A percentile compares a stretch with the other conserved stretches of the same genome.
Evolutionary conservation across 441 rosid species (phyloP).

Genomic region (Cnidoscolus chayamansa): DNA sequence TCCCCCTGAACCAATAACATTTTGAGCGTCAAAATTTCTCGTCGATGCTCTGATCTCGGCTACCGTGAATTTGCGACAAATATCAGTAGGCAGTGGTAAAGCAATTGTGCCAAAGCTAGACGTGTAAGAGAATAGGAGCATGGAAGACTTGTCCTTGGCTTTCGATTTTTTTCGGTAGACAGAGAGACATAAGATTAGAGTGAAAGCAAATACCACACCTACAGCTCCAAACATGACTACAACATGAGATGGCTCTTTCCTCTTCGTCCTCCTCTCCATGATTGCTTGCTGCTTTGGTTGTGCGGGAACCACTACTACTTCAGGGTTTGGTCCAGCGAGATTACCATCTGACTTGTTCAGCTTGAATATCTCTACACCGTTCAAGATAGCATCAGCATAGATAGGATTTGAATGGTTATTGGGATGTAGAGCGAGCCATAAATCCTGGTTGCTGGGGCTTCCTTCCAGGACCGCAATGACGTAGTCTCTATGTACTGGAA

Average conservation of each 20-base stretch:
- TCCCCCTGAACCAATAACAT: slow-evolving; percentile 31
- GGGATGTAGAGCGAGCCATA: slow-evolving; percentile 17
- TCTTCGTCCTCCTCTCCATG: background rate
- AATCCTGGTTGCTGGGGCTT: slow-evolving; percentile 1
- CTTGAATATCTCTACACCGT: slow-evolving; percentile 28
- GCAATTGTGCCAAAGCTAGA: background rate
- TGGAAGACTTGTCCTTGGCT: slow-evolving; percentile 7
- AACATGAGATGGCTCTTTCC: background rate
- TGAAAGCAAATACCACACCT: background rate
- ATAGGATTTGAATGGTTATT: background rate
- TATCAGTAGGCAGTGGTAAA: slow-evolving; percentile 9
- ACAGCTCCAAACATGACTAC: background rate
- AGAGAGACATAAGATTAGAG: slow-evolving; percentile 10
- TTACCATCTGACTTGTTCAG: slow-evolving; percentile 19
- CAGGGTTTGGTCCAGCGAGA: slow-evolving; percentile 32
- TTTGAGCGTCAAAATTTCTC: slow-evolving; percentile 7
- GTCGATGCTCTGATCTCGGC: slow-evolving; percentile 31
- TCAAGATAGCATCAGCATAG: slow-evolving; percentile 17
- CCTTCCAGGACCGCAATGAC: background rate
- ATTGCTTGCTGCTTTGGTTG: background rate
- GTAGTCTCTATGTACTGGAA: slow-evolving; percentile 37
- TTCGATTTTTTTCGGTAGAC: background rate
- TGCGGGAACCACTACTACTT: background rate
- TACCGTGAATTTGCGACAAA: slow-evolving; percentile 28
- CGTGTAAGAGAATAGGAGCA: background rate